Base-by-base conservation (phyloP, 768 basidiomycete genomes). In the Cyclocybe aegerita region DNA sequence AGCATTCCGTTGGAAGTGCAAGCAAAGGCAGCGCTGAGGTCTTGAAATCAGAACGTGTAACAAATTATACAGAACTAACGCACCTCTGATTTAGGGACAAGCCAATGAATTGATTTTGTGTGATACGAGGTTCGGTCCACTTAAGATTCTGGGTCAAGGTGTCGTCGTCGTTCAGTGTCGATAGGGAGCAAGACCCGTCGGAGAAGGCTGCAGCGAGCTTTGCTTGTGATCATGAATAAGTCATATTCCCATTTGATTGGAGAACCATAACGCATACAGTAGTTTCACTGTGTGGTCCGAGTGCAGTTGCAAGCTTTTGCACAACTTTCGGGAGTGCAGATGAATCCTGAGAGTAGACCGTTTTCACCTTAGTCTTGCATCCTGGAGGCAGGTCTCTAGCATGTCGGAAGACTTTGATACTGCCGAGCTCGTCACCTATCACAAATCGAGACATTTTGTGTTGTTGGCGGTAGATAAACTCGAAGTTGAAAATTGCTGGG, bases 1-100 rank as follows among this genome's bases (percentile, higher is more conserved):
- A 93, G 71, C 45, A 85, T 85, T 17, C 91, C 91, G 49, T 86
- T 85, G 1, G 87, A 82, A 1, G 88, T 86, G 64, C 90, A 93
- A 8, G 88, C 82, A 52, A 81, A 85, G 7, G 81, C 69, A 9
- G 74, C 69, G 46, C 85, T 82, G 48, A 48, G 9, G 12, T 9
- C 23, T 23, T 31, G 39, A 41, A 4, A 17, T 12, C 2, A 47
- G 38, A 53, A 41, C 39, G 35, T 2, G 12, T 35, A 14, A 31
- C 10, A 4, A 14, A 32, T 9, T 31, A 47, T 10, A 9, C 9
- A 45, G 30, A 16, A 11, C 5, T 46, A 42, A 68, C 76, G 50
- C 47, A 90, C 90, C 65, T 73, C 53, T 77, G 65, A 2, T 69
- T 67, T 11, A 74, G 62, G 1, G 75, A 69, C 15, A 91, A 67